These are phyloP conservation scores for Hypoxylon fuscum DNA, from an alignment of 495 filamentous ascomycete species.

Conservation along the genomic window DNA sequence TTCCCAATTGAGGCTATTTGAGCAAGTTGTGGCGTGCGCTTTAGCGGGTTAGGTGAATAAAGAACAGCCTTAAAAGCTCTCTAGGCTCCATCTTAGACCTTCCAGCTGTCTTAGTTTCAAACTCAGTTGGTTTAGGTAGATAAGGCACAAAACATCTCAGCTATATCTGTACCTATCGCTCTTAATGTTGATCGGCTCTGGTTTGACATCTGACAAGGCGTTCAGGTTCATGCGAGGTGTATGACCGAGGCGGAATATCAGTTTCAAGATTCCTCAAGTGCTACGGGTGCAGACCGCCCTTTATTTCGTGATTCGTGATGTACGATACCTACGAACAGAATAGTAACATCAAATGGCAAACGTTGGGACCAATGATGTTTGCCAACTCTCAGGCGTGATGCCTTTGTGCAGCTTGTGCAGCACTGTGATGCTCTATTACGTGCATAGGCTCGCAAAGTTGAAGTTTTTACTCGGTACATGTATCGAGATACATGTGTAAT, in stretches of 20 bases:
- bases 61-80: background rate
- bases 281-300: constrained; percentile 15
- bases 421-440: background rate
- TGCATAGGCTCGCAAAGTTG: background rate
- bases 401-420: background rate
- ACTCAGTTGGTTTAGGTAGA: too few species aligned
- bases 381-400: background rate
- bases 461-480: background rate
- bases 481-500: background rate
- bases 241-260: constrained; percentile 5
- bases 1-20: constrained; percentile 55
- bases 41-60: background rate
- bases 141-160: too few species aligned
- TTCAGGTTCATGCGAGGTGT: too few species aligned
- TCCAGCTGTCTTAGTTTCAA: too few species aligned
- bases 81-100: too few species aligned
- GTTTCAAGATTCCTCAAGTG: constrained; percentile 17
- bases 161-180: too few species aligned
- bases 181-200: too few species aligned
- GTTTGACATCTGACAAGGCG: too few species aligned
- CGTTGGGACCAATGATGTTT: background rate
- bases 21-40: constrained; percentile 53
- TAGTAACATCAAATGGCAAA: background rate
- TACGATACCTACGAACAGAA: background rate
- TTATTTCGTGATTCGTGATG: constrained; percentile 15